phyloP scores from a whole-genome alignment of 179 eudicot species.

The Beta corolliflora region DNA sequence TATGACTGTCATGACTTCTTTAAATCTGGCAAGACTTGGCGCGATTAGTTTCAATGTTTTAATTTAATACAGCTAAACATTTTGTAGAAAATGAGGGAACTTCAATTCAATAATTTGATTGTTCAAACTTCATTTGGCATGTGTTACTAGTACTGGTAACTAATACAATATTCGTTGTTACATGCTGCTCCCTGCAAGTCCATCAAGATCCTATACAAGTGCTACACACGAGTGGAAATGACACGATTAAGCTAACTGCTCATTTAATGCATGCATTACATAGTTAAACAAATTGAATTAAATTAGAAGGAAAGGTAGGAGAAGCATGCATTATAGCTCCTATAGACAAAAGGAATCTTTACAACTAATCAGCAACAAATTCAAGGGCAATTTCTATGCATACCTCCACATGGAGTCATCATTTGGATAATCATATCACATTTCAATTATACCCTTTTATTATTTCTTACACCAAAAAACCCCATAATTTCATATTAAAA shows the following conservation, averaged over 20 bases:
- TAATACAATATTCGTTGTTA: background rate
- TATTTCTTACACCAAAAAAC: slow-evolving; percentile 33
- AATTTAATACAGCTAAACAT: no score
- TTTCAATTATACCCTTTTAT: slow-evolving; percentile 29
- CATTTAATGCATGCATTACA: background rate
- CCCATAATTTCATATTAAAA: no score
- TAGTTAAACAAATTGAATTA: slow-evolving; percentile 20
- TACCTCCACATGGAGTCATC: background rate
- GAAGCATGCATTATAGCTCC: background rate
- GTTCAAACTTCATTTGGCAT: no score
- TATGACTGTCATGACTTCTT: no score
- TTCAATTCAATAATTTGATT: no score
- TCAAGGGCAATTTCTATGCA: background rate
- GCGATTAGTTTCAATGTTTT: no score
- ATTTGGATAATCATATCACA: background rate
- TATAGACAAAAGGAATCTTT: background rate
- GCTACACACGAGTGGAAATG: background rate
- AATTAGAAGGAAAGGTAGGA: background rate
- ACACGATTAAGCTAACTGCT: background rate
- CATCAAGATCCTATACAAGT: background rate
- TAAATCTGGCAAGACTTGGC: no score
- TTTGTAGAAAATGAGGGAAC: no score
- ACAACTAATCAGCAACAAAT: background rate
- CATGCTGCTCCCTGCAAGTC: background rate
- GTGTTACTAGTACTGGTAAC: no score